These are phyloP conservation scores for Suhomyces xylopsoci DNA, from an alignment of 805 yeast species.

Conservation along the genomic window DNA sequence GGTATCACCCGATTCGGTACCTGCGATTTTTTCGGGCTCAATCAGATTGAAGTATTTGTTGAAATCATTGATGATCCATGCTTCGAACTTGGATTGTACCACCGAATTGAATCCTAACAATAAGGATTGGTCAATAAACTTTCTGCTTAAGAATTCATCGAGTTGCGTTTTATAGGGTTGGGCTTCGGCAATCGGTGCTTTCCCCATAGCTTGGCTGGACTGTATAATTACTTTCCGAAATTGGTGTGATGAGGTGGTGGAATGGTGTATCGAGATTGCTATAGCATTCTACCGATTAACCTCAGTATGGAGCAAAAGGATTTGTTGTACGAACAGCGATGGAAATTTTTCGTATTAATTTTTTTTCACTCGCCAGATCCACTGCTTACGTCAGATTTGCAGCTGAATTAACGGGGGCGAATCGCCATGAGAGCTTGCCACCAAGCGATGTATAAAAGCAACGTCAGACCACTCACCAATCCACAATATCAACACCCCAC, in stretches of 20 bases:
- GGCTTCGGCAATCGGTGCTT: neutral
- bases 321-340: neutral
- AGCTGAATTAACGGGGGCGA: neutral
- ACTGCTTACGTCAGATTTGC: constrained; percentile 1
- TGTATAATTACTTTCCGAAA: neutral
- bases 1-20: constrained; percentile 16
- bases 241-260: neutral
- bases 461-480: neutral
- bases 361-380: neutral
- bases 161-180: constrained; percentile 24
- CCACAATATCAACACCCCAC: neutral
- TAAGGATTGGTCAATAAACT: constrained; percentile 39
- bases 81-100: constrained; percentile 45
- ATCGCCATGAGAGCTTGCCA: neutral
- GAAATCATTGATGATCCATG: constrained; percentile 38
- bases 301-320: neutral
- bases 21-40: constrained; percentile 9
- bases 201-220: neutral
- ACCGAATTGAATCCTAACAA: constrained; percentile 49
- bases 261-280: neutral
- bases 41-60: constrained; percentile 24
- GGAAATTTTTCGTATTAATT: neutral
- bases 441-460: neutral
- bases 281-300: neutral
- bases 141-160: constrained; percentile 18